phyloP scores from a whole-genome alignment of 257 asterid genomes.

The Lycium ferocissimum region DNA sequence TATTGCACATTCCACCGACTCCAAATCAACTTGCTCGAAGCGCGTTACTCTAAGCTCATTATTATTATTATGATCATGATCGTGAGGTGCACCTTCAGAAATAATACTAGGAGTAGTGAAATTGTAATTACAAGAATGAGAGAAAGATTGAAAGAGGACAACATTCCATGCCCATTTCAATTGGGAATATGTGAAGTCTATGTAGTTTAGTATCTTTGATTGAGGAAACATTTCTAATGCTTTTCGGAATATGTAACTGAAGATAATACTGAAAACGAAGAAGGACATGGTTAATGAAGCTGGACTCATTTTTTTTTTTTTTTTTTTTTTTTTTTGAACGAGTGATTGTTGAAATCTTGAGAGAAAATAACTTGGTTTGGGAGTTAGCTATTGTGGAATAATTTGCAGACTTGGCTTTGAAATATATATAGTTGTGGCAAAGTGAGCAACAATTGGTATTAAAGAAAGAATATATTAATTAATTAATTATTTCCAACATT shows the following conservation, averaged over 20 bases:
- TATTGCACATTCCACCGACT: slow-evolving; percentile 24
- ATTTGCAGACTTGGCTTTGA: not conserved
- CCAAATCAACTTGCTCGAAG: not conserved
- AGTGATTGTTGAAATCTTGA: not conserved
- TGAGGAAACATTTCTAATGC: not conserved
- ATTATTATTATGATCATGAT: not conserved
- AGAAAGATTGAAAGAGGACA: slow-evolving; percentile 30
- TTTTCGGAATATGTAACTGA: not conserved
- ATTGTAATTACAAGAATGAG: not conserved
- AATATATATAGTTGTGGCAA: not conserved
- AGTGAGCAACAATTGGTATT: not conserved
- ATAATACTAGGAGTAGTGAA: not conserved
- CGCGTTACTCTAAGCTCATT: not conserved
- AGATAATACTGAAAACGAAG: not conserved
- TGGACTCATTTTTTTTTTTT: slow-evolving; percentile 21
- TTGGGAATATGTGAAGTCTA: not conserved
- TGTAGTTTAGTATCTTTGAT: not conserved
- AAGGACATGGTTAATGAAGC: not conserved
- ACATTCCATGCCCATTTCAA: slow-evolving; percentile 34
- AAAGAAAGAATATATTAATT: not conserved
- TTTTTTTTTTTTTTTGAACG: too few species aligned
- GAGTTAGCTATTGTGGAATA: not conserved
- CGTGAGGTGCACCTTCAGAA: not conserved
- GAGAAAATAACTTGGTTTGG: not conserved
- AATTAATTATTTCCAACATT: not conserved